Evolutionary conservation across 306 rosid genomes (phyloP).

Genomic region (Delonix regia): DNA sequence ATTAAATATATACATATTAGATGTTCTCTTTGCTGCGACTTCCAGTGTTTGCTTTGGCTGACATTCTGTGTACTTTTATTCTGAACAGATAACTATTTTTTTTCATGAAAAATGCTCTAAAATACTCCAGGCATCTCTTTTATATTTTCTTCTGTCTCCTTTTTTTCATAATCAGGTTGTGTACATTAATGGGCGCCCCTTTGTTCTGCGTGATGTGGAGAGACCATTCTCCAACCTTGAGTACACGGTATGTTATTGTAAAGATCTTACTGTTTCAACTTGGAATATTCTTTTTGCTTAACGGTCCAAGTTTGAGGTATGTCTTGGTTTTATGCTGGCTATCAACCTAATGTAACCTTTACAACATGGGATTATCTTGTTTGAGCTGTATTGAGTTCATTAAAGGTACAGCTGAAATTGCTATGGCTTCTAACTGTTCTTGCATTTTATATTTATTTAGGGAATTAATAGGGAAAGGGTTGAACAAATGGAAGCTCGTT

Average conservation of each 20-base stretch:
- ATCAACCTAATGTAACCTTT: neutral
- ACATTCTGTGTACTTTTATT: neutral
- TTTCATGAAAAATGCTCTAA: neutral
- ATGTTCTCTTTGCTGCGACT: neutral
- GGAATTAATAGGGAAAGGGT: conserved; percentile 85
- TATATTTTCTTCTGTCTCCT: conserved; percentile 6
- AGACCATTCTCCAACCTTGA: conserved; percentile 92
- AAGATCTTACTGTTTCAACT: neutral
- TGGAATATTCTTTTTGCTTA: conserved; percentile 1
- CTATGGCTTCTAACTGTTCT: conserved; percentile 18
- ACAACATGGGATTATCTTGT: conserved; percentile 23
- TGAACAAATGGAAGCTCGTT: conserved; percentile 91
- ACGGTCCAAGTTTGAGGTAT: neutral
- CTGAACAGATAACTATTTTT: neutral
- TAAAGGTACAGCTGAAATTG: conserved; percentile 9
- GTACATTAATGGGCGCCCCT: conserved; percentile 87
- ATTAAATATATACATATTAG: neutral
- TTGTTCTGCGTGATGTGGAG: conserved; percentile 90
- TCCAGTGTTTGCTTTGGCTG: neutral
- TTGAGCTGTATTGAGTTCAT: conserved; percentile 24
- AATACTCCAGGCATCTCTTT: neutral
- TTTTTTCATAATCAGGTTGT: conserved; percentile 69
- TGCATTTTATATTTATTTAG: conserved; percentile 47
- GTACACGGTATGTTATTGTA: conserved; percentile 62
- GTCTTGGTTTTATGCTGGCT: conserved; percentile 12